These are phyloP conservation scores for Pleurotus citrinopileatus DNA, from an alignment of 768 basidiomycete species.

Conservation along the genomic window DNA sequence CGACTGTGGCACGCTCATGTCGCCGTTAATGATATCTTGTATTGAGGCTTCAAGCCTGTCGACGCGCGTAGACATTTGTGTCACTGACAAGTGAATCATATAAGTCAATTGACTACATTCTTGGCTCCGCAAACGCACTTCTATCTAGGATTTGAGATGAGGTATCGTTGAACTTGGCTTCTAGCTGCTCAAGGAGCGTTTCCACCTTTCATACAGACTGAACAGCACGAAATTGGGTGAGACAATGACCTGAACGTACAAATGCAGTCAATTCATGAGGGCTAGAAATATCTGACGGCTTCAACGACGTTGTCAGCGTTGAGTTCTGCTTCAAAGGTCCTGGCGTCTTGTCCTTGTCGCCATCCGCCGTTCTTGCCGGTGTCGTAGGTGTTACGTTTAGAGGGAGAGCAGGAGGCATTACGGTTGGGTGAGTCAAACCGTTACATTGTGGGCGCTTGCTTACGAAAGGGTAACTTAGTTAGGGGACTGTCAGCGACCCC, in stretches of 20 bases:
- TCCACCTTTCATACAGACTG: conserved; percentile 60
- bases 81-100: conserved; percentile 55
- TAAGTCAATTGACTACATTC: conserved; percentile 10
- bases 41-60: conserved; percentile 88
- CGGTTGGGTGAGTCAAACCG: neutral
- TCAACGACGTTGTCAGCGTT: conserved; percentile 34
- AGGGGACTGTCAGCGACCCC: too few species aligned
- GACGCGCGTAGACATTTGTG: conserved; percentile 88
- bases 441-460: conserved; percentile 3
- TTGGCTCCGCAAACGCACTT: conserved; percentile 38
- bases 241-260: conserved; percentile 46
- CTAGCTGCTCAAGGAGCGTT: conserved; percentile 83
- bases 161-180: conserved; percentile 91
- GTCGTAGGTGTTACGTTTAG: conserved; percentile 59
- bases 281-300: conserved; percentile 73
- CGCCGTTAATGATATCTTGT: conserved; percentile 87
- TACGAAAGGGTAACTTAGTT: neutral
- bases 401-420: conserved; percentile 54
- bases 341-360: conserved; percentile 52
- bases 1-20: conserved; percentile 61
- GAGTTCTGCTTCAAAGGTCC: conserved; percentile 40
- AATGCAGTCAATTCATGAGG: conserved; percentile 95
- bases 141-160: conserved; percentile 83
- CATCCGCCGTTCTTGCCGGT: conserved; percentile 42
- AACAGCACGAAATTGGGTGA: conserved; percentile 1